These are phyloP conservation scores for Amaranthus cruentus DNA, from an alignment of 148 eudicot species.

Conservation along the genomic window DNA sequence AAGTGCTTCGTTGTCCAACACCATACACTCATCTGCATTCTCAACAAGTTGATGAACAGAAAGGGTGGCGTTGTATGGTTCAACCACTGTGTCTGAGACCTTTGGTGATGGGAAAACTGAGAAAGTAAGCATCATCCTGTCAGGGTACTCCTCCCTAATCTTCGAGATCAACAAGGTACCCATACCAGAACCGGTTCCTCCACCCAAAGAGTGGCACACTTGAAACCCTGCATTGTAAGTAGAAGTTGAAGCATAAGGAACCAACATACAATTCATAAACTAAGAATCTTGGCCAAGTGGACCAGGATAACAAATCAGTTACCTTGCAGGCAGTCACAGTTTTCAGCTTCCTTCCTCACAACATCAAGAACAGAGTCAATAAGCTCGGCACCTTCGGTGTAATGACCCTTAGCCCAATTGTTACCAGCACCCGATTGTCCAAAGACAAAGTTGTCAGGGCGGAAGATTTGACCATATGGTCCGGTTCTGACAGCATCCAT, in stretches of 20 bases:
- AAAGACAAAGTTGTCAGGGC: too few species aligned
- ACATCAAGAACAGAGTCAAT: slow-evolving; percentile 74
- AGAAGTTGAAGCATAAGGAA: background rate
- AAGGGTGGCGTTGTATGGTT: slow-evolving; percentile 62
- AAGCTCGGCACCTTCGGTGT: slow-evolving; percentile 69
- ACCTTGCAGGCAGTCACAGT: slow-evolving; percentile 77
- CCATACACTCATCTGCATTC: slow-evolving; percentile 60
- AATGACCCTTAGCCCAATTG: too few species aligned
- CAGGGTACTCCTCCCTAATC: slow-evolving; percentile 32
- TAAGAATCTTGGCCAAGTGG: too few species aligned
- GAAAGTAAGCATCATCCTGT: too few species aligned
- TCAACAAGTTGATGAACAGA: slow-evolving; percentile 68
- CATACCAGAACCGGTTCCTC: slow-evolving; percentile 56
- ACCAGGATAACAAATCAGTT: background rate
- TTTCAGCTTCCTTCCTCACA: slow-evolving; percentile 72
- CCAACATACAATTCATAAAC: too few species aligned
- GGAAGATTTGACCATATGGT: background rate
- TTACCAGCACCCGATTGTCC: too few species aligned
- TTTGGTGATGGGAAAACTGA: slow-evolving; percentile 39
- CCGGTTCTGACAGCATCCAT: slow-evolving; percentile 70
- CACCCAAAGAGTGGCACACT: slow-evolving; percentile 24
- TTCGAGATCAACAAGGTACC: slow-evolving; percentile 46
- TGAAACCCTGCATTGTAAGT: too few species aligned
- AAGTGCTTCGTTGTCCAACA: slow-evolving; percentile 45
- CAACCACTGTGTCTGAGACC: slow-evolving; percentile 57